These are phyloP conservation scores for Aspergillus eucalypticola DNA, from an alignment of 2,329 filamentous ascomycete genomes.

Conservation along the genomic window DNA sequence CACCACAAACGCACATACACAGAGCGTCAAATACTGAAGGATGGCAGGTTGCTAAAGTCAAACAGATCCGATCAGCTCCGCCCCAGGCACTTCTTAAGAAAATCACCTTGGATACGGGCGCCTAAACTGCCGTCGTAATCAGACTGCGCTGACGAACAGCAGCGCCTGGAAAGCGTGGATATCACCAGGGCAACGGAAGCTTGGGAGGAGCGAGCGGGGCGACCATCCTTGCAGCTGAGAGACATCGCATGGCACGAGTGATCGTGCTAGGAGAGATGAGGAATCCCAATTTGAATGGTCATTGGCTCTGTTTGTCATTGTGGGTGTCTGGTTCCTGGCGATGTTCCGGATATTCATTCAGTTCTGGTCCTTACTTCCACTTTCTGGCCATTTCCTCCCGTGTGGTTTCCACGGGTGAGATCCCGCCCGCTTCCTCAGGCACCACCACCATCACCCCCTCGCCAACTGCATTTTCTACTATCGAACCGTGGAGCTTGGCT, in stretches of 20 bases:
- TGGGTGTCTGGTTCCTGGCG: neutral
- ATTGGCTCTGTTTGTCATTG: too few species aligned
- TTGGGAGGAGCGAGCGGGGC: constrained; percentile 11
- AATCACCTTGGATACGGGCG: constrained; percentile 11
- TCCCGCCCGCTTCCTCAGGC: neutral
- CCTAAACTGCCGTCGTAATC: constrained; percentile 9
- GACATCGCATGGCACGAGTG: neutral
- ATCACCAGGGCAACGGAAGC: constrained; percentile 18
- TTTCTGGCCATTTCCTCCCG: neutral
- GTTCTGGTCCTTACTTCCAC: neutral
- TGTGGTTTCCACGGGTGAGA: neutral
- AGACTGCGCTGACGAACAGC: constrained; percentile 9
- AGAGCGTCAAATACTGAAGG: neutral
- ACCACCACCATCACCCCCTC: neutral
- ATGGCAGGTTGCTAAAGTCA: neutral
- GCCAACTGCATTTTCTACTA: too few species aligned
- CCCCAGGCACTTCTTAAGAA: neutral
- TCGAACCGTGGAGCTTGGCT: too few species aligned
- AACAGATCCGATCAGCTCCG: neutral
- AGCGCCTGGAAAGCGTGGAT: constrained; percentile 11
- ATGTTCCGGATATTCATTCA: neutral
- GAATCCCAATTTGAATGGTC: too few species aligned
- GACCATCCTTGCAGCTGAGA: constrained; percentile 6
- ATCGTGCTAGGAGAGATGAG: too few species aligned
- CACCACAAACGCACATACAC: neutral